Conservation (phyloP, 176 grass and related monocot species). For the Ampelocalamus luodianensis region DNA sequence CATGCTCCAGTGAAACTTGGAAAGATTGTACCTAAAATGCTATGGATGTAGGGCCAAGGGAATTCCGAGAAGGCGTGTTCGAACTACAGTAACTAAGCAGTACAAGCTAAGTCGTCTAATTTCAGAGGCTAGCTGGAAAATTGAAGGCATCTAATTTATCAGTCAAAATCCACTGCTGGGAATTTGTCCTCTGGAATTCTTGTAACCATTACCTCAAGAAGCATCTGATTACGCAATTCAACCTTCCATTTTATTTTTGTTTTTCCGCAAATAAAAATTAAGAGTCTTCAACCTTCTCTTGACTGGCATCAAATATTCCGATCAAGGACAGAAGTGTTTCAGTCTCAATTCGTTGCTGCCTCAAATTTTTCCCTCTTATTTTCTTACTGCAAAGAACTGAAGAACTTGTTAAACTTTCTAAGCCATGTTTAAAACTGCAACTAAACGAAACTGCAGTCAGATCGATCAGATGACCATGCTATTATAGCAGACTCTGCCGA, state of each 20-base stretch:
- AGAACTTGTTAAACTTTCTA: neutral
- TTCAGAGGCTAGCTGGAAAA: neutral
- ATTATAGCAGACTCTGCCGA: neutral
- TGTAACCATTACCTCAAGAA: neutral
- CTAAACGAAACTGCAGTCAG: neutral
- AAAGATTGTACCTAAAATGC: neutral
- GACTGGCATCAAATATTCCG: neutral
- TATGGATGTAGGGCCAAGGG: neutral
- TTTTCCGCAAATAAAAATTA: too few relatives aligned
- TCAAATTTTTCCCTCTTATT: too few relatives aligned
- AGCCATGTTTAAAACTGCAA: conserved; percentile 2
- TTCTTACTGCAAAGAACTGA: neutral
- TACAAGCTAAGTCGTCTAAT: neutral
- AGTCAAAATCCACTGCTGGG: neutral
- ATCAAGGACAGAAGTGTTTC: neutral
- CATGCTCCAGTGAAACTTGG: neutral
- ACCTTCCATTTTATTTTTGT: too few relatives aligned
- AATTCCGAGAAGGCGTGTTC: neutral
- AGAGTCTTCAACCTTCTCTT: neutral
- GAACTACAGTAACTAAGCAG: neutral
- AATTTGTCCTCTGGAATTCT: neutral
- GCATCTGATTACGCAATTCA: too few relatives aligned
- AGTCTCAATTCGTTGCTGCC: too few relatives aligned
- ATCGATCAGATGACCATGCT: neutral
- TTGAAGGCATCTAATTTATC: neutral